Conservation (phyloP, 2,329 filamentous ascomycete species). For the Teratosphaeria destructans region DNA sequence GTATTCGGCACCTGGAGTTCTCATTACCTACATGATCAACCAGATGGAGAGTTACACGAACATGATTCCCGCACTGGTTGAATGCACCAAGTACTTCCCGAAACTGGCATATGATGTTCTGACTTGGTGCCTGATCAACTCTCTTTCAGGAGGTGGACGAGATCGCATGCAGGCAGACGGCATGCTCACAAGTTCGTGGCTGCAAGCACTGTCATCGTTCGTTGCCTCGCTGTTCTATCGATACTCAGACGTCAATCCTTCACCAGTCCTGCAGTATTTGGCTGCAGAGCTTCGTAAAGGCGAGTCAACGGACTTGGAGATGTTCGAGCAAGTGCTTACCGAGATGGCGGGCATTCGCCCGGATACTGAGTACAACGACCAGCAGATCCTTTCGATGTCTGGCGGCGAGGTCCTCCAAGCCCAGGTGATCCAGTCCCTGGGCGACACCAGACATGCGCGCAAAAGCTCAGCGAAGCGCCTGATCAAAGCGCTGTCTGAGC, state of each 20-base stretch:
- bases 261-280: constrained; percentile 81
- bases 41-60: constrained; percentile 94
- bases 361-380: constrained; percentile 77
- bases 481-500: constrained; percentile 66
- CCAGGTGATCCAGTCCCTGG: constrained; percentile 67
- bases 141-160: constrained; percentile 46
- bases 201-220: constrained; percentile 82
- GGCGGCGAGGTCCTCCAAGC: constrained; percentile 70
- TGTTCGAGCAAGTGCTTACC: constrained; percentile 79
- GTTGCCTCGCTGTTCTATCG: constrained; percentile 81
- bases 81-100: constrained; percentile 90
- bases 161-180: constrained; percentile 53
- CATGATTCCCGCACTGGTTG: constrained; percentile 86
- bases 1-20: constrained; percentile 77
- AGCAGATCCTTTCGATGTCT: constrained; percentile 77
- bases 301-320: constrained; percentile 82
- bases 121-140: constrained; percentile 80
- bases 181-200: constrained; percentile 79
- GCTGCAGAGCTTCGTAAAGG: constrained; percentile 70
- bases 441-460: constrained; percentile 70
- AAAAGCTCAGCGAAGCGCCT: constrained; percentile 61
- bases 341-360: constrained; percentile 92
- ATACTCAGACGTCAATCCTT: constrained; percentile 72
- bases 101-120: constrained; percentile 86
- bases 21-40: constrained; percentile 78